Evolutionary conservation across 2,329 filamentous ascomycete genomes (phyloP), one percentile per base, ranked within the genome.

Genomic region (Neonectria hederae): DNA sequence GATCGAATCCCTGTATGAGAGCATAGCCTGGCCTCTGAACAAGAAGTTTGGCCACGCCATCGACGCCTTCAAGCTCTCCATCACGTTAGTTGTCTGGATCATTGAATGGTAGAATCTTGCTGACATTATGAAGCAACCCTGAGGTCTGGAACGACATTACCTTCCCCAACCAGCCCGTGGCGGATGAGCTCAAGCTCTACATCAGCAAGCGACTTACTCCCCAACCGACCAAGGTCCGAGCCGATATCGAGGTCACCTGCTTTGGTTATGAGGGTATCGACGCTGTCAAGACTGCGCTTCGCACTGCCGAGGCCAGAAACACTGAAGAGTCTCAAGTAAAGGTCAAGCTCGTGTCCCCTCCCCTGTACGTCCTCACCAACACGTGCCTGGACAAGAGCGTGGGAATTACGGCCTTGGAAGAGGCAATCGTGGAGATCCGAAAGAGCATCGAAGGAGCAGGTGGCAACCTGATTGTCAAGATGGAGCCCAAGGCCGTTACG

Each of bases 401-500:
- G 55, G 96, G 96, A 63, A 97, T 99, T 75, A 83, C 89, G 66
- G 88, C 91, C 67, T 84, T 99, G 72, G 93, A 97, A 80, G 90
- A 93, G 76, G 93, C 96, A 19, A 99, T 99, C 73, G 86, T 92
- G 75, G 92, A 94, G 74, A 94, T 99, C 74, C 87, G 91, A 74
- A 87, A 83, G 76, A 94, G 87, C 79, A 99, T 99, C 77, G 88
- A 90, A 77, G 84, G 81, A 49, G 87, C 92, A 1, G 92, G 92
- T 58, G 96, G 96, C 66, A 89, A 89, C 76, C 91, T 95, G 76
- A 87, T 90, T 46, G 91, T 97, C 74, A 97, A 97, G 89, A 99
- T 99, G 96, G 94, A 96, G 75, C 96, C 96, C 72, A 98, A 98
- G 89, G 96, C 97, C 5, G 96, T 99, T 67, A 99, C 96, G 1